phyloP scores from a whole-genome alignment of 495 filamentous ascomycete species.

The Oidiodendron maius region DNA sequence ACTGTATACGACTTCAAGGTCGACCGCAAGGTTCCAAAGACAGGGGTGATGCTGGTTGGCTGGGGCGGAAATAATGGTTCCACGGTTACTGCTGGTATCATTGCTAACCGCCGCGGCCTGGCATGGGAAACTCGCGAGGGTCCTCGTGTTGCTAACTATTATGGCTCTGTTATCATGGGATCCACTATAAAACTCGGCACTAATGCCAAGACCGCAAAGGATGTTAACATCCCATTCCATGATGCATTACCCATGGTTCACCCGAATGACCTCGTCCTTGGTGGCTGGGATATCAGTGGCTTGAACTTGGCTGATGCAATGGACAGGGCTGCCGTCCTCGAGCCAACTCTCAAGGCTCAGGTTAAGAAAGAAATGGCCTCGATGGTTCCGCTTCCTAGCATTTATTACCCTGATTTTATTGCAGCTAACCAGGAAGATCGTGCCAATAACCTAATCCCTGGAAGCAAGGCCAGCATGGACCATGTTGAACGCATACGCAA shows the following conservation, averaged over 20 bases:
- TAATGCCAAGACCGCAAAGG: conserved; percentile 75
- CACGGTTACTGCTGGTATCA: conserved; percentile 94
- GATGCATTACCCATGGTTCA: conserved; percentile 95
- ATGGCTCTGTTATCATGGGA: conserved; percentile 92
- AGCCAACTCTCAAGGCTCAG: conserved; percentile 81
- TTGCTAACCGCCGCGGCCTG: conserved; percentile 85
- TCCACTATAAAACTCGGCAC: conserved; percentile 95
- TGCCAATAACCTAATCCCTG: conserved; percentile 84
- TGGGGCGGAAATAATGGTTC: conserved; percentile 98
- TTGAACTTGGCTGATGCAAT: conserved; percentile 87
- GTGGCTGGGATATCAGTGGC: conserved; percentile 94
- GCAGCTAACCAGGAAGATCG: conserved; percentile 97
- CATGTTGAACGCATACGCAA: conserved; percentile 93
- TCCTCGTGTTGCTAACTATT: conserved; percentile 83
- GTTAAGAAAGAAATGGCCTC: conserved; percentile 89
- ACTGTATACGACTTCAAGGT: conserved; percentile 96
- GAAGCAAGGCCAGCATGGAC: conserved; percentile 72
- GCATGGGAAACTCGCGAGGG: conserved; percentile 93
- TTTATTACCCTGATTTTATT: conserved; percentile 99
- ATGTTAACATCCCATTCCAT: conserved; percentile 95
- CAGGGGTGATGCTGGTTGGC: conserved; percentile 95
- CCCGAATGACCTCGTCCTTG: conserved; percentile 91
- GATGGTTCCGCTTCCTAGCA: conserved; percentile 85
- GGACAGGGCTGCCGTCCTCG: conserved; percentile 92
- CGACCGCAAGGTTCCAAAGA: conserved; percentile 86